Percentiles rank a stretch among this genome's conserved stretches.
phyloP scores from a whole-genome alignment of 2,329 filamentous ascomycete species.

The Trichoderma harzianum region DNA sequence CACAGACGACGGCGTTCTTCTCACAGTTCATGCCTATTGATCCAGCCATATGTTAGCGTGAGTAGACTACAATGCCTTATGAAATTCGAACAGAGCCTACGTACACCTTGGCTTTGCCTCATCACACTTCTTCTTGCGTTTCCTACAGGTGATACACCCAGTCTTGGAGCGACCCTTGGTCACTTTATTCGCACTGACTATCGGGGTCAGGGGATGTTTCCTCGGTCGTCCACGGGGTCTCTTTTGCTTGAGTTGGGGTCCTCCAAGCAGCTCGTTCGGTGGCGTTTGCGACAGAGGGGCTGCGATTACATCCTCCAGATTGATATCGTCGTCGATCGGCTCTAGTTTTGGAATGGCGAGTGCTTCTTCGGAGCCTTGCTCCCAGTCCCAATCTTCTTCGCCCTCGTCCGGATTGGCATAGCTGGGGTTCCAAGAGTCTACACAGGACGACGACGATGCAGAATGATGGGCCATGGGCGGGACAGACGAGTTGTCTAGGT shows the following conservation, averaged over 20 bases:
- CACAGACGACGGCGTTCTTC: constrained; percentile 89
- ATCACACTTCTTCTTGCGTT: constrained; percentile 70
- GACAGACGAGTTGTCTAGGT: constrained; percentile 37
- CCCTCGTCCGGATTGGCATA: constrained; percentile 38
- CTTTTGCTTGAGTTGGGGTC: constrained; percentile 47
- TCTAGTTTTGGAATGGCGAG: constrained; percentile 54
- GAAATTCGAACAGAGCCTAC: background rate
- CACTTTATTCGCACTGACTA: constrained; percentile 60
- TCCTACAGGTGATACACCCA: constrained; percentile 64
- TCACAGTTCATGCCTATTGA: constrained; percentile 74
- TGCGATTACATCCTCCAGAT: constrained; percentile 50
- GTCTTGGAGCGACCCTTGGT: constrained; percentile 74
- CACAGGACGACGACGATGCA: constrained; percentile 42
- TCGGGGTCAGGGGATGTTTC: constrained; percentile 69
- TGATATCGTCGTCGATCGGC: constrained; percentile 54
- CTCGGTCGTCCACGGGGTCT: constrained; percentile 75
- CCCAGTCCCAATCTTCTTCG: constrained; percentile 52
- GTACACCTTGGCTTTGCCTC: constrained; percentile 64
- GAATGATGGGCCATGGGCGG: constrained; percentile 45
- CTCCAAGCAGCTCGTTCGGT: constrained; percentile 23
- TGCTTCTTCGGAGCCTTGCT: constrained; percentile 44
- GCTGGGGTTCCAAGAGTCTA: constrained; percentile 43
- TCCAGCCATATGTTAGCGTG: constrained; percentile 22
- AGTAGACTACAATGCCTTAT: background rate
- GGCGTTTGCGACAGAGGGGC: constrained; percentile 29